phyloP scores from a whole-genome alignment of 148 eudicot genomes.

The Dianthus caryophyllus region DNA sequence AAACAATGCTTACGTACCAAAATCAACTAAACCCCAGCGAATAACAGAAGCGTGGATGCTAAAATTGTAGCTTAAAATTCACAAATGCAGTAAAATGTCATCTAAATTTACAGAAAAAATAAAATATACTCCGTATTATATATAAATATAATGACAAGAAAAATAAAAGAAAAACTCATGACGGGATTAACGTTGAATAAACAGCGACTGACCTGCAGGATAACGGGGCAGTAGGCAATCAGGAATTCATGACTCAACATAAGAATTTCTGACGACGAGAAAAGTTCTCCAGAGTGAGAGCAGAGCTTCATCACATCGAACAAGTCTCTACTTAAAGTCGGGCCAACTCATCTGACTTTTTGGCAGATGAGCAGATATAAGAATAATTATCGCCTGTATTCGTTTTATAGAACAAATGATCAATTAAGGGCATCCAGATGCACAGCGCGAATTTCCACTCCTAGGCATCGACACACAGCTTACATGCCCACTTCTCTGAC shows the following conservation, averaged over 20 bases:
- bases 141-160: too few species aligned
- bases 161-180: too few species aligned
- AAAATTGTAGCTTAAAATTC: background rate
- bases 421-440: conserved; percentile 18
- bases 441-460: conserved; percentile 28
- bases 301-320: background rate
- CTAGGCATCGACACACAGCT: conserved; percentile 22
- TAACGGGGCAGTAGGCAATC: background rate
- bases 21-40: background rate
- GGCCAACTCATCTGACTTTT: background rate
- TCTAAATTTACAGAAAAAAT: background rate
- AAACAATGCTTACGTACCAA: background rate
- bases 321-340: background rate
- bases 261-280: background rate
- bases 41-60: background rate
- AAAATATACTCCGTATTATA: too few species aligned
- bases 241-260: background rate
- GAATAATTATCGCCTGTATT: background rate
- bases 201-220: conserved; percentile 17
- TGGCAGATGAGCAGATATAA: background rate
- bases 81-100: background rate
- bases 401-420: background rate
- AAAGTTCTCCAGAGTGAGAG: background rate
- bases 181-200: conserved; percentile 4
- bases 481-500: conserved; percentile 27